Evolutionary conservation across 345 rosid genomes (phyloP).

Genomic region (Salix suchowensis): DNA sequence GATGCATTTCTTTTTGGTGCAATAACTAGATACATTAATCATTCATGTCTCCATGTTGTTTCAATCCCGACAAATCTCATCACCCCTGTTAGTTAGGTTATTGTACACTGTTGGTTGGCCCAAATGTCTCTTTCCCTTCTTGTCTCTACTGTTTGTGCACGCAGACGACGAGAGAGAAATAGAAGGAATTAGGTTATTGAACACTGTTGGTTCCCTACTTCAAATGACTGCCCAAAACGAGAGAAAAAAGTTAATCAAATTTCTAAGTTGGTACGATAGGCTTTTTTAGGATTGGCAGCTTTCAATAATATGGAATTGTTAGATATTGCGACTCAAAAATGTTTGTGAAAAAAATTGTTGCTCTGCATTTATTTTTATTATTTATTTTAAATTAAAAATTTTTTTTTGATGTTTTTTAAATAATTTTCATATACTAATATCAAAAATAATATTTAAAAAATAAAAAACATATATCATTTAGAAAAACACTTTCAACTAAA

Average conservation of each 20-base stretch:
- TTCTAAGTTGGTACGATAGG: background rate
- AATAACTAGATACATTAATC: slow-evolving; percentile 2
- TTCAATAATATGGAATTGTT: background rate
- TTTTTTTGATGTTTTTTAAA: no score
- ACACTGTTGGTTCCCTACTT: no score
- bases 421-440: fast-evolving
- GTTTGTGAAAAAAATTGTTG: no score
- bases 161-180: background rate
- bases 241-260: background rate
- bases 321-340: no score
- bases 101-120: background rate
- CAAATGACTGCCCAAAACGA: slow-evolving; percentile 1
- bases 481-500: no score
- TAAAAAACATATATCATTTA: no score
- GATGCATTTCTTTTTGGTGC: background rate
- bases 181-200: background rate
- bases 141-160: background rate
- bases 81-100: slow-evolving; percentile 27
- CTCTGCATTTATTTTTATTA: no score
- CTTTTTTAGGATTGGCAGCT: background rate
- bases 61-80: slow-evolving; percentile 15
- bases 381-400: no score
- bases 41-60: slow-evolving; percentile 12
- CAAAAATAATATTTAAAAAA: no score
- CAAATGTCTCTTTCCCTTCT: background rate